Evolutionary conservation across 768 basidiomycete genomes (phyloP).

Genomic region (Trametes cingulata): DNA sequence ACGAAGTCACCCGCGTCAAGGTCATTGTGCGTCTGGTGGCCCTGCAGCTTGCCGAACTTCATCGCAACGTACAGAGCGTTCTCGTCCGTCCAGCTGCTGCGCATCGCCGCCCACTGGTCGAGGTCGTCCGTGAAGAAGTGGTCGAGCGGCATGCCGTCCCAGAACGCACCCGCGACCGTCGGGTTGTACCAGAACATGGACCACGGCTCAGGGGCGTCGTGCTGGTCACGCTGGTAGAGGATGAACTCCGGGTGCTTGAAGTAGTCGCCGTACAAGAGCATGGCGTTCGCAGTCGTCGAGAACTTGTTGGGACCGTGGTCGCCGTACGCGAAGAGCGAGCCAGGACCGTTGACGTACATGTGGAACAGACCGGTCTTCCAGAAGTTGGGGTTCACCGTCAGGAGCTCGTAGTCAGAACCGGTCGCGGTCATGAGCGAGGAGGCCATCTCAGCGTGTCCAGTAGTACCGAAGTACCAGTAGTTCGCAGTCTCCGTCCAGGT

Average conservation of each 20-base stretch:
- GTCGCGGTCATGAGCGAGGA: conserved; percentile 83
- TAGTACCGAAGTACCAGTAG: conserved; percentile 95
- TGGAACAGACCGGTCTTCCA: conserved; percentile 80
- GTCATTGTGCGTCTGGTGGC: conserved; percentile 94
- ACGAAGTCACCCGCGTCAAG: conserved; percentile 96
- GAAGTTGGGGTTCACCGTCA: conserved; percentile 70
- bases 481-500: conserved; percentile 94
- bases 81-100: conserved; percentile 89
- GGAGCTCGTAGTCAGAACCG: conserved; percentile 77
- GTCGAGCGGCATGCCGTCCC: conserved; percentile 85
- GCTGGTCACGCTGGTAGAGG: conserved; percentile 87
- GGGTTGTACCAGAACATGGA: conserved; percentile 92
- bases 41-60: conserved; percentile 79
- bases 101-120: conserved; percentile 90
- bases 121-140: conserved; percentile 69
- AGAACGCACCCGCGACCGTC: conserved; percentile 81
- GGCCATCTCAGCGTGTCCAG: conserved; percentile 86
- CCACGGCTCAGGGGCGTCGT: conserved; percentile 54
- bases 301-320: conserved; percentile 95
- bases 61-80: conserved; percentile 83
- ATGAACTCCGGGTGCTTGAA: conserved; percentile 74
- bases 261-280: conserved; percentile 74
- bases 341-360: conserved; percentile 84
- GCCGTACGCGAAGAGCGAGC: conserved; percentile 81
- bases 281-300: conserved; percentile 86